Percentiles rank a stretch among this genome's conserved stretches.
Conservation (phyloP, 2,329 filamentous ascomycete species). For the Colletotrichum brevisporum region DNA sequence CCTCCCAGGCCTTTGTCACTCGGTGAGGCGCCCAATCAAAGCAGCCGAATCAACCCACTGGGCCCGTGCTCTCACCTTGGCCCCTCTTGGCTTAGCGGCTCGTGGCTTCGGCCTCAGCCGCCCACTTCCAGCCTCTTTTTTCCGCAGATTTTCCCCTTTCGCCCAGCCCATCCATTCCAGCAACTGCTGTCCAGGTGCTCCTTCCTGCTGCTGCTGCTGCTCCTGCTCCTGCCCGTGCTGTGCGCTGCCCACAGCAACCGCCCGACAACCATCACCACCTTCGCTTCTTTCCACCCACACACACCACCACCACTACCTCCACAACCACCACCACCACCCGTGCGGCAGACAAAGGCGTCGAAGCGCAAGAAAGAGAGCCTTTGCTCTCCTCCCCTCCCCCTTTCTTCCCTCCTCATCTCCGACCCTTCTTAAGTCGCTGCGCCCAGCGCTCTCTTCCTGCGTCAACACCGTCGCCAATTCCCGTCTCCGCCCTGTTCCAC, state of each 20-base stretch:
- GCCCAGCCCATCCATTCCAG: slow-evolving; percentile 10
- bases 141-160: slow-evolving; percentile 17
- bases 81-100: slow-evolving; percentile 2
- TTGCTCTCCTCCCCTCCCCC: slow-evolving; percentile 23
- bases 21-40: slow-evolving; percentile 5
- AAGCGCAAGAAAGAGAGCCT: slow-evolving; percentile 26
- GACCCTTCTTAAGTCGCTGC: slow-evolving; percentile 3
- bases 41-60: rapidly evolving
- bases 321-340: slow-evolving; percentile 8
- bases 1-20: background rate
- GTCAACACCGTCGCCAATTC: slow-evolving; percentile 13
- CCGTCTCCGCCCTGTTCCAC: slow-evolving; percentile 22
- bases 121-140: slow-evolving; percentile 35
- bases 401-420: background rate
- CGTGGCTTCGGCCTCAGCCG: background rate
- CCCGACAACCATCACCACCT: slow-evolving; percentile 38
- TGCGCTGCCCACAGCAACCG: slow-evolving; percentile 37
- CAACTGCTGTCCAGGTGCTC: background rate
- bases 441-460: background rate
- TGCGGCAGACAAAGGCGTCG: slow-evolving; percentile 34
- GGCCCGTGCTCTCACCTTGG: background rate
- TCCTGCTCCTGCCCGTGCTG: slow-evolving; percentile 2
- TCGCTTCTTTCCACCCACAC: slow-evolving; percentile 1
- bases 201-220: background rate
- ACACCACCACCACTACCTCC: slow-evolving; percentile 21